Evolutionary conservation across 179 eudicot species (phyloP), one percentile per base, ranked within the genome.

Genomic region (Silene vulgaris): DNA sequence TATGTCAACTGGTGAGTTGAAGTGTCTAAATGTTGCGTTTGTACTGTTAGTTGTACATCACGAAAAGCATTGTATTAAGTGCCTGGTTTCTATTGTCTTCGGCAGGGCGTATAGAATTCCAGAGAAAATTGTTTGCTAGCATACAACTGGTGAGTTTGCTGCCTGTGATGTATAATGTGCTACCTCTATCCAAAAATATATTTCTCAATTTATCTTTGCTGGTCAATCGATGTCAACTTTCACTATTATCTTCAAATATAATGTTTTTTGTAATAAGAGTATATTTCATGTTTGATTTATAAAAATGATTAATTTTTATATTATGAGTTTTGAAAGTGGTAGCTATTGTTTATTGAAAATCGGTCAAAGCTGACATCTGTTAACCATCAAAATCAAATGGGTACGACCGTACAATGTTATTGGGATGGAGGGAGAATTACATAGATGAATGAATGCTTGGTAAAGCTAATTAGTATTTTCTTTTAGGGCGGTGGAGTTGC

Each of bases 71-170:
- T 52, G n/a, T 52, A 14, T 52, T 52, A 52, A 69, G 54, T 21
- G 26, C 21, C 71, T 67, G 56, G 56, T 75, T 65, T 65, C 35
- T 8, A 21, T 71, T 71, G 65, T 78, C 57, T 69, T 74, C 12
- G 16, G 72, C 91, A 95, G 99, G 97, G 75, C 99, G 97, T 75
- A 90, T 95, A 61, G 99, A 95, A 76, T 89, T 95, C 70, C 92
- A 95, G 83, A 86, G 99, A 78, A 95, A 89, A 77, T 80, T 95
- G 79, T 95, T 95, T 78, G 88, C 95, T 80, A 95, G 99, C 89
- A 95, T 95, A 86, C 97, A 95, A 85, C 85, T 95, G 89, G 99
- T 92, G 79, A 87, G 89, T 84, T 80, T 61, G 21, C 69, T 16
- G 26, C 13, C 74, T 37, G 14, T 14, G 65, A n/a, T 20, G 5